A percentile compares a stretch with the other conserved stretches of the same genome.
phyloP scores from a whole-genome alignment of 306 rosid species.

The Malus asiatica region DNA sequence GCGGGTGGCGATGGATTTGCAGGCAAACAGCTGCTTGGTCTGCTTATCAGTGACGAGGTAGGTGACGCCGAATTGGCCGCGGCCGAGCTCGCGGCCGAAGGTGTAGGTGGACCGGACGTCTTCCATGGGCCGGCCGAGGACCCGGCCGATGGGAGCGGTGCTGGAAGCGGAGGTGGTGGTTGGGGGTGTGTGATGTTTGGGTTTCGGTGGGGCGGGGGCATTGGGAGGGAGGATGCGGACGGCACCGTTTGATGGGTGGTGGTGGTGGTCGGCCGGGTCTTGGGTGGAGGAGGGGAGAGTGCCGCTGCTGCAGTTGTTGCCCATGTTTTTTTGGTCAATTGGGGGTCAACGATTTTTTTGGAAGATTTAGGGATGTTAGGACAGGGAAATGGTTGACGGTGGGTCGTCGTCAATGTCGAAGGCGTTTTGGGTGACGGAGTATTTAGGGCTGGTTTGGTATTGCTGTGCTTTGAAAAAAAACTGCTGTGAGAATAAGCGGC shows the following conservation, averaged over 20 bases:
- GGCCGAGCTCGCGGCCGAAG: constrained; percentile 95
- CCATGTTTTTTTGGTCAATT: constrained; percentile 37
- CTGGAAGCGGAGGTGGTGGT: neutral
- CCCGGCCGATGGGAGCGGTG: constrained; percentile 43
- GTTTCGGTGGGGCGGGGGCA: constrained; percentile 15
- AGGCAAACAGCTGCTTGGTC: constrained; percentile 70
- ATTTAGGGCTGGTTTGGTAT: too few relatives aligned
- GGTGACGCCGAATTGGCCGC: constrained; percentile 91
- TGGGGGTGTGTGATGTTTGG: neutral
- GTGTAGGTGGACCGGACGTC: constrained; percentile 63
- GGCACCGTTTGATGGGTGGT: constrained; percentile 18
- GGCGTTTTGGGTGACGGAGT: neutral
- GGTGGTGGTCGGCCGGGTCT: neutral
- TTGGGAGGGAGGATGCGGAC: constrained; percentile 46
- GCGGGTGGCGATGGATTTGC: constrained; percentile 85
- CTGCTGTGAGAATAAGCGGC: too few relatives aligned
- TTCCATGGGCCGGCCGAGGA: constrained; percentile 73
- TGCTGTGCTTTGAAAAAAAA: too few relatives aligned
- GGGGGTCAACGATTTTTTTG: constrained; percentile 14
- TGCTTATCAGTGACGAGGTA: constrained; percentile 66
- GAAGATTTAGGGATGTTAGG: neutral
- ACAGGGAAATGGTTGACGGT: neutral
- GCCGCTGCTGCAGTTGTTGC: constrained; percentile 48
- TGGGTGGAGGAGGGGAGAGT: constrained; percentile 20
- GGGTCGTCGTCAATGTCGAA: neutral